Evolutionary conservation across 1,284 basidiomycete genomes (phyloP).

Genomic region (Cystobasidiaceae sp.): DNA sequence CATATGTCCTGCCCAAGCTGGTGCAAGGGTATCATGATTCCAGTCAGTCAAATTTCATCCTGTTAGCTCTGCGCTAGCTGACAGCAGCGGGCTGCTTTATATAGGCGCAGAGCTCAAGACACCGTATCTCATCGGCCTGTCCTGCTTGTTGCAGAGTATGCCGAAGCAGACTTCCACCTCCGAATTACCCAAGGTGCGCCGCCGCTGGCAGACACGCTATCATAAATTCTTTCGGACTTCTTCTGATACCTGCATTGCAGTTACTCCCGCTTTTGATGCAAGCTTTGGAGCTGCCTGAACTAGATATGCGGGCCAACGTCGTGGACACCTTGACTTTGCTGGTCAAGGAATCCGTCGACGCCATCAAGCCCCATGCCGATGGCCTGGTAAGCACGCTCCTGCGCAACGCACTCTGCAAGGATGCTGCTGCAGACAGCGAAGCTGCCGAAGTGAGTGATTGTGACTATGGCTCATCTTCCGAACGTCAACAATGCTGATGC

Average conservation of each 20-base stretch:
- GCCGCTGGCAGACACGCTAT: neutral
- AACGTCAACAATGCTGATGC: neutral
- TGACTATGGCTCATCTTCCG: slow-evolving; percentile 71
- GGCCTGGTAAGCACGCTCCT: slow-evolving; percentile 68
- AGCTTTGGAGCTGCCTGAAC: slow-evolving; percentile 69
- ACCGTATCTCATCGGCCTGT: slow-evolving; percentile 76
- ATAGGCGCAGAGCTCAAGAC: slow-evolving; percentile 37
- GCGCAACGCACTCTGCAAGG: slow-evolving; percentile 50
- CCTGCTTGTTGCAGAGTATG: slow-evolving; percentile 71
- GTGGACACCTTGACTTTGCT: slow-evolving; percentile 72
- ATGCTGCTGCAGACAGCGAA: slow-evolving; percentile 1
- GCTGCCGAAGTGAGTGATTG: slow-evolving; percentile 13
- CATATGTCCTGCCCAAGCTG: slow-evolving; percentile 65
- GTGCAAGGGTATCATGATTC: slow-evolving; percentile 54
- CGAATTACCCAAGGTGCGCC: slow-evolving; percentile 56
- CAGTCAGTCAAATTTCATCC: neutral
- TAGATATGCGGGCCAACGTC: slow-evolving; percentile 69
- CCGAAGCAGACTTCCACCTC: slow-evolving; percentile 66
- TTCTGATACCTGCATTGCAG: too few species aligned
- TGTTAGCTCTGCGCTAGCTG: slow-evolving; percentile 47
- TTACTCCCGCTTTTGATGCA: slow-evolving; percentile 83
- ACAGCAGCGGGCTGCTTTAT: slow-evolving; percentile 56
- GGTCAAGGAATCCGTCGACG: slow-evolving; percentile 55
- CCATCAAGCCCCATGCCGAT: slow-evolving; percentile 63
- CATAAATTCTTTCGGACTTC: neutral